Evolutionary conservation across 768 basidiomycete species (phyloP).

Genomic region (Boletus patriciae): DNA sequence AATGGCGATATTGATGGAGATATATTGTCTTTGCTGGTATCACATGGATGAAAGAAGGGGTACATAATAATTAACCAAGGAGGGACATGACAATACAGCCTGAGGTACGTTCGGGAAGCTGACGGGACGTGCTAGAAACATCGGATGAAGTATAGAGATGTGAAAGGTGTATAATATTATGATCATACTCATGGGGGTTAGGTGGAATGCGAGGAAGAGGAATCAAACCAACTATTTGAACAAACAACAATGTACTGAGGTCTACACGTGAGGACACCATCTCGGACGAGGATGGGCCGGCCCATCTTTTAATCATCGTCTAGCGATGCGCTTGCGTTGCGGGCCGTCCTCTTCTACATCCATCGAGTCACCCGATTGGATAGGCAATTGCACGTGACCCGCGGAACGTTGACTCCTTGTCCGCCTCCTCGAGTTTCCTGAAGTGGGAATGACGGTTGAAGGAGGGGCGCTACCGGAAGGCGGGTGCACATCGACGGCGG

Average conservation of each 20-base stretch:
- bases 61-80: slow-evolving; percentile 18
- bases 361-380: slow-evolving; percentile 54
- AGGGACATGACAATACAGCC: slow-evolving; percentile 16
- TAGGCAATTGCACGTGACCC: slow-evolving; percentile 40
- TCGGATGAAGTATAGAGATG: slow-evolving; percentile 5
- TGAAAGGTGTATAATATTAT: slow-evolving; percentile 16
- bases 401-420: slow-evolving; percentile 51
- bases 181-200: slow-evolving; percentile 8
- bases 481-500: slow-evolving; percentile 38
- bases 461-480: slow-evolving; percentile 37
- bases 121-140: slow-evolving; percentile 1
- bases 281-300: neutral
- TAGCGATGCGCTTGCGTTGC: slow-evolving; percentile 71
- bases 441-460: slow-evolving; percentile 20
- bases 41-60: neutral
- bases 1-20: too few species aligned
- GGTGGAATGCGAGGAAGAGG: neutral
- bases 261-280: slow-evolving; percentile 9
- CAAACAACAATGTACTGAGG: slow-evolving; percentile 6
- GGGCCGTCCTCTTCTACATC: slow-evolving; percentile 76
- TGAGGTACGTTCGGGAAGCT: neutral
- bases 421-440: slow-evolving; percentile 47
- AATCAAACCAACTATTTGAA: slow-evolving; percentile 6
- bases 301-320: slow-evolving; percentile 43
- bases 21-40: neutral